Evolutionary conservation across 2,329 filamentous ascomycete species (phyloP), one percentile per base, ranked within the genome.

Genomic region (Sarocladium kiliense): DNA sequence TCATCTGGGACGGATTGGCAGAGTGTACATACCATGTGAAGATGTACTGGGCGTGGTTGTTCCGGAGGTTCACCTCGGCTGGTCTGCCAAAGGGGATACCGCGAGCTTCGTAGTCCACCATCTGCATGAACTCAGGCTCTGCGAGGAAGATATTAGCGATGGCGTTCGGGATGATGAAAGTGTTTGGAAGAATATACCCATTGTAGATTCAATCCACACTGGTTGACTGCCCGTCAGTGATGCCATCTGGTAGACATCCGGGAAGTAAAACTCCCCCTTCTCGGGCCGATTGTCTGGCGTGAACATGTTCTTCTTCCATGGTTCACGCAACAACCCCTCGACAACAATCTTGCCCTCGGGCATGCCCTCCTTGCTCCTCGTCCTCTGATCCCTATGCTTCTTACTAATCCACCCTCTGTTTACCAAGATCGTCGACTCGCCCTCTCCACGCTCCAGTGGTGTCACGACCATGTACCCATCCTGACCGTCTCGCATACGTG

Each of bases 21-120:
- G 36, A 19, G 50, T 30, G 39, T 39, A 73, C 85, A 66, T 83
- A 97, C 94, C 94, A 99, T 62, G 94, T 99, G 71, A 97, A 94
- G 63, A 99, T 99, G 72, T 99, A 99, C 77, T 97, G 94, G 60
- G 90, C 86, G 72, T 99, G 94, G 73, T 96, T 97, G 69, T 99
- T 99, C 69, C 91, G 84, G 66, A 99, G 76, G 68, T 95, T 96
- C 58, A 99, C 92, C 73, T 96, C 91, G 3, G 94, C 82, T 6
- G 90, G 76, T 66, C 93, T 82, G 14, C 92, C 94, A 67, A 97
- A 93, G 1, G 94, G 94, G 57, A 97, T 86, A 26, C 94, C 94
- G 64, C 87, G 88, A 14, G 81, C 79, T 66, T 89, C 82, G 66
- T 91, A 84, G 64, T 92, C 85, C 66, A 91, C 86, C 59, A 86